Conservation (phyloP, 345 rosid species). For the Anastatica hierochuntica region DNA sequence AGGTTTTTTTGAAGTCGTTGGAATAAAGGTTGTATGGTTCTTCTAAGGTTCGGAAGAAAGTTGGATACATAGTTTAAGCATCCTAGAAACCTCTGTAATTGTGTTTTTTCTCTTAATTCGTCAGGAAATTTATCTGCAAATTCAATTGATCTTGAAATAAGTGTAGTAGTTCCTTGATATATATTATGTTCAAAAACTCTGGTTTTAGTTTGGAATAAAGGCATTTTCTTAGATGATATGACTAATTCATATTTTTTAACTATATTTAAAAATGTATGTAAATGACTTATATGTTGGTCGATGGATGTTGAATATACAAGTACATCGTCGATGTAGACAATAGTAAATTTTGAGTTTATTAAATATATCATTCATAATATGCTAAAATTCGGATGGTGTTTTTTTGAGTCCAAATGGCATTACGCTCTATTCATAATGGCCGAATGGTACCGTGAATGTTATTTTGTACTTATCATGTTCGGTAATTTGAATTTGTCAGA, state of each 20-base stretch:
- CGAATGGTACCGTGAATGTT: neutral
- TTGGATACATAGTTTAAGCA: neutral
- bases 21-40: neutral
- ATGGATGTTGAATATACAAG: neutral
- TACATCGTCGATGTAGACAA: neutral
- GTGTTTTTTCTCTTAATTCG: neutral
- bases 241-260: neutral
- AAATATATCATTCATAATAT: neutral
- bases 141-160: neutral
- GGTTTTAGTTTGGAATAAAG: neutral
- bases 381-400: neutral
- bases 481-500: neutral
- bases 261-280: neutral
- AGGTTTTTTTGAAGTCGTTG: neutral
- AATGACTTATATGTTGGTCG: neutral
- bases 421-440: neutral
- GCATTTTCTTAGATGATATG: neutral
- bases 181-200: neutral
- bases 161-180: neutral
- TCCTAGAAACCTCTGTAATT: neutral
- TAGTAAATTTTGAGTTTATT: neutral
- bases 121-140: neutral
- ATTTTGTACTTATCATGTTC: neutral
- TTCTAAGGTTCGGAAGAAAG: neutral
- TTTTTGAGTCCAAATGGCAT: neutral